phyloP scores from a whole-genome alignment of 1,139 yeast genomes.

The Sugiyamaella novakii region DNA sequence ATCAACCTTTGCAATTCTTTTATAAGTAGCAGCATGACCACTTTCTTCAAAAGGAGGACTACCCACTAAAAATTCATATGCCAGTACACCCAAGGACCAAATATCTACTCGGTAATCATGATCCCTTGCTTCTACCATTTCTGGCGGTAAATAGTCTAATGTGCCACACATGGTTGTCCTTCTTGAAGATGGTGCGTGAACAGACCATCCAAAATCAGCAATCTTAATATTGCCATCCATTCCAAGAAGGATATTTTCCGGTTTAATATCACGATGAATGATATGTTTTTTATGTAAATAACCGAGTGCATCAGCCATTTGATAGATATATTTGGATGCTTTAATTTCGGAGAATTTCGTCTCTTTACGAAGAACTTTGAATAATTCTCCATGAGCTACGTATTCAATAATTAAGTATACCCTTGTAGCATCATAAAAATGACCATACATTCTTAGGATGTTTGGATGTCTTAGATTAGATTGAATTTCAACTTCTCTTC shows the following conservation, averaged over 20 bases:
- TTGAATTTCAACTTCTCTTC: constrained; percentile 92
- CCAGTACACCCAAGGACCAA: constrained; percentile 89
- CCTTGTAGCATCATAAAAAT: constrained; percentile 75
- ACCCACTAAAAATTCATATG: constrained; percentile 87
- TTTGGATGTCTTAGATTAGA: constrained; percentile 71
- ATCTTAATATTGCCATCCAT: constrained; percentile 86
- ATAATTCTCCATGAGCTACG: constrained; percentile 84
- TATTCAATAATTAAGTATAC: constrained; percentile 86
- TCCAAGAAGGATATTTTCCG: constrained; percentile 84
- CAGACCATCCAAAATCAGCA: constrained; percentile 98
- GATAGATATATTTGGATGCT: constrained; percentile 76
- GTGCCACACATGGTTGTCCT: constrained; percentile 94
- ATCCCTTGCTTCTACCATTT: constrained; percentile 82
- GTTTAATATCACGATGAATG: constrained; percentile 92
- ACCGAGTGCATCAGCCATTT: constrained; percentile 75
- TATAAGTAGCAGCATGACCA: constrained; percentile 72
- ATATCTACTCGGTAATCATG: constrained; percentile 82
- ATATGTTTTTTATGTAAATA: constrained; percentile 78
- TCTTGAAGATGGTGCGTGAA: constrained; percentile 56
- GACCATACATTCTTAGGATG: constrained; percentile 78
- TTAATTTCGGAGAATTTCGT: constrained; percentile 69
- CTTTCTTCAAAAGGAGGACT: constrained; percentile 87
- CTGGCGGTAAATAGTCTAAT: constrained; percentile 91
- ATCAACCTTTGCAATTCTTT: constrained; percentile 76
- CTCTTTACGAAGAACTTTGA: constrained; percentile 64